Evolutionary conservation across 202 grass and related monocot genomes (phyloP).

Genomic region (Cymbopogon flexuosus): DNA sequence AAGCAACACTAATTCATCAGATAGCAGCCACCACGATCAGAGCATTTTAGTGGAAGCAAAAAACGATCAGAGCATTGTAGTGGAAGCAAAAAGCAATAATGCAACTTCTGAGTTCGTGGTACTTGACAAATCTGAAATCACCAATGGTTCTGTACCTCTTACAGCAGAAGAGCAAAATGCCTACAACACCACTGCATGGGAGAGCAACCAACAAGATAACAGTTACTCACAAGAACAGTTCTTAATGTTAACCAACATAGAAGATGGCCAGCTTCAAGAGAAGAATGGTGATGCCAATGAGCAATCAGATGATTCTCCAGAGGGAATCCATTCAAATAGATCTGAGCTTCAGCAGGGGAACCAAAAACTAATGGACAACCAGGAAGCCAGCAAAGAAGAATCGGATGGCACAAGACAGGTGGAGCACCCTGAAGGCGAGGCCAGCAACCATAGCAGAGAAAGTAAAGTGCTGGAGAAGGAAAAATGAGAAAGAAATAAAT

Average conservation of each 20-base stretch:
- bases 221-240: constrained; percentile 48
- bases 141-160: constrained; percentile 27
- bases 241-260: constrained; percentile 64
- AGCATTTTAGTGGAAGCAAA: constrained; percentile 10
- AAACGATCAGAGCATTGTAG: constrained; percentile 22
- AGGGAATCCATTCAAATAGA: constrained; percentile 31
- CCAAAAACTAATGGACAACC: not conserved
- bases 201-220: constrained; percentile 35
- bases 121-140: constrained; percentile 1
- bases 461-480: constrained; percentile 49
- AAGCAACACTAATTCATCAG: constrained; percentile 3
- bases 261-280: constrained; percentile 43
- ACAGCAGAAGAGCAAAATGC: constrained; percentile 34
- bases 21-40: constrained; percentile 25
- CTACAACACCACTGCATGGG: constrained; percentile 17
- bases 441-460: constrained; percentile 25
- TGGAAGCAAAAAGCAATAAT: constrained; percentile 14
- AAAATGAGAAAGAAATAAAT: constrained; percentile 37
- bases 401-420: constrained; percentile 22
- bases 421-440: constrained; percentile 37
- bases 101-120: constrained; percentile 15
- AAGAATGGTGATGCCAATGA: constrained; percentile 30
- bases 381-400: constrained; percentile 41
- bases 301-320: constrained; percentile 23
- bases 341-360: constrained; percentile 38